A percentile compares a stretch with the other conserved stretches of the same genome.
phyloP scores from a whole-genome alignment of 352 stramenopile genomes.

The Pythium phragmiticola region DNA sequence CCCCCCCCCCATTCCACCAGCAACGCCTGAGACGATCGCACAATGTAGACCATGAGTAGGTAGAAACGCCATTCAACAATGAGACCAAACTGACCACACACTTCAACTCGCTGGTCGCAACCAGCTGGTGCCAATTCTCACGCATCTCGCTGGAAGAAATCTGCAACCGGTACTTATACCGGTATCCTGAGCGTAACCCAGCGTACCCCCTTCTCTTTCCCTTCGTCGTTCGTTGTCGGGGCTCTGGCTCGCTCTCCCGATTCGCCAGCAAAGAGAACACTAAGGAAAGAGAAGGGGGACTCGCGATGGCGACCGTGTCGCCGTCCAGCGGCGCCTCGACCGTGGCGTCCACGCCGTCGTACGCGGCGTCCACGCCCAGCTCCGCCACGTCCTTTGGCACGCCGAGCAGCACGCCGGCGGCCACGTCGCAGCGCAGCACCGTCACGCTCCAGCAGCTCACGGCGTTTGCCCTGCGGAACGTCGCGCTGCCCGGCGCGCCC shows the following conservation, averaged over 20 bases:
- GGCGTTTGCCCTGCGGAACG: slow-evolving; percentile 76
- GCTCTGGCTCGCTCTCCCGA: neutral
- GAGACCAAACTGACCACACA: no score
- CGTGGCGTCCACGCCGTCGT: slow-evolving; percentile 8
- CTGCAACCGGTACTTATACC: no score
- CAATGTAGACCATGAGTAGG: no score
- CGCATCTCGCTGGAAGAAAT: no score
- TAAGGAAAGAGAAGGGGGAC: neutral
- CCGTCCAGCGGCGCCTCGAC: slow-evolving; percentile 15
- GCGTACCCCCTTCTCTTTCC: neutral
- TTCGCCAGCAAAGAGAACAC: neutral
- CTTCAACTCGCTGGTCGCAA: no score
- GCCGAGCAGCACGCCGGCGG: neutral
- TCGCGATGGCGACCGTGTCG: slow-evolving; percentile 9
- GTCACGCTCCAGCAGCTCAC: slow-evolving; percentile 75
- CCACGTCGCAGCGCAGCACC: slow-evolving; percentile 28
- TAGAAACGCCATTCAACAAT: no score
- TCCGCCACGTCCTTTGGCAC: neutral
- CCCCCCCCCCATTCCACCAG: no score
- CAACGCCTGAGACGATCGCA: no score
- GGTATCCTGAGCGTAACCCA: no score
- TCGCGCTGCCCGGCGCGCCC: slow-evolving; percentile 48
- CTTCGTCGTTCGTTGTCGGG: neutral
- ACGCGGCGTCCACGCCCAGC: slow-evolving; percentile 1
- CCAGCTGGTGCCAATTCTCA: no score